Base-by-base conservation (phyloP, 495 filamentous ascomycete species). In the Aspergillus panamensis region DNA sequence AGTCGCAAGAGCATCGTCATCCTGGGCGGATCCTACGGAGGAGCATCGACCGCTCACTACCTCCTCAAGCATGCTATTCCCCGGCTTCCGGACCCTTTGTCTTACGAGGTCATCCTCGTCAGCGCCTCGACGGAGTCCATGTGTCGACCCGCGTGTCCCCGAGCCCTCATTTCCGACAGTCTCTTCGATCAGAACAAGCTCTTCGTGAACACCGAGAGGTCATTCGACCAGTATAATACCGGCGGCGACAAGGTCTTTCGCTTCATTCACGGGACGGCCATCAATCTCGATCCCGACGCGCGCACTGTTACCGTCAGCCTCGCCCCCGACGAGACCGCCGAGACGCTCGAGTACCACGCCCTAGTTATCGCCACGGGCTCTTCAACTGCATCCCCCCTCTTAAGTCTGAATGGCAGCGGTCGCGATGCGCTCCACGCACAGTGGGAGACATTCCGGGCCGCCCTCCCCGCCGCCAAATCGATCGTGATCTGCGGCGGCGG, bases 21-120 rank as follows among this genome's bases (percentile, higher is more conserved):
- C 51, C 65, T 83, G 30, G 82, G 81, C 20, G 80, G 73, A 19
- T 83, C 80, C 39, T 83, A 79, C 62, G 79, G 42, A 35, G 82
- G 80, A 17, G 44, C 80, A 7, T 77, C 77, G 3, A 73, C 70
- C 3, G 75, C 80, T 6, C 82, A 84, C 60, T 77, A 79, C 51
- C 62, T 81, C 48, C 77, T 83, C 61, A 81, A 79, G 60, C 77
- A 81, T 66, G 69, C 64, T 43, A 16, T 82, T 9, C 78, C 80
- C 7, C 30, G 57, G 4, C 65, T 81, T 0, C 69, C 73, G 20
- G 30, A 63, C 37, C 54, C 60, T 43, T 20, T 58, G 0, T 13
- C 58, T 3, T 73, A 71, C 54, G 55, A 65, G 29, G 58, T 84
- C 21, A 53, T 76, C 40, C 58, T 83, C 0, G 59, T 82, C 65